Conservation (phyloP, 768 basidiomycete genomes). For the Leccinum variicolor region DNA sequence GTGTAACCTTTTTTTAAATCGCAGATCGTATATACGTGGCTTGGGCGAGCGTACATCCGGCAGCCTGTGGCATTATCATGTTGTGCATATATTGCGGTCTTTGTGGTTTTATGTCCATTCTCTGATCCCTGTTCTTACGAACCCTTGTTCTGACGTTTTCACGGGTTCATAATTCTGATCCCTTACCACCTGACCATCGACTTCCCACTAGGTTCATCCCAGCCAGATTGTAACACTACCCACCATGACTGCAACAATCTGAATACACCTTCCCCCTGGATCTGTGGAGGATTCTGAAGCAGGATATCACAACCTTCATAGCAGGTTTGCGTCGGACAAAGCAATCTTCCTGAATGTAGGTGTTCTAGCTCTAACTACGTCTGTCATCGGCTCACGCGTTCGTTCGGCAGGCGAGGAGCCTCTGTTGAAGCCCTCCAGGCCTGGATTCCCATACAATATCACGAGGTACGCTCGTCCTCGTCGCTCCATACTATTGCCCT, state of each 20-base stretch:
- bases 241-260: neutral
- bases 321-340: constrained; percentile 14
- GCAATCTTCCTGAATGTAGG: constrained; percentile 19
- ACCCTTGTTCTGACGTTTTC: too few relatives aligned
- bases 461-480: constrained; percentile 56
- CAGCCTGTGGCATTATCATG: too few relatives aligned
- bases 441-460: constrained; percentile 86
- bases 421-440: constrained; percentile 68
- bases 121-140: too few relatives aligned
- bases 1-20: neutral
- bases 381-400: neutral
- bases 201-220: constrained; percentile 1
- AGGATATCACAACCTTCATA: neutral
- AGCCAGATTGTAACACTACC: constrained; percentile 2
- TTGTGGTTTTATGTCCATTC: too few relatives aligned
- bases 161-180: too few relatives aligned
- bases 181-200: too few relatives aligned
- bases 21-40: neutral
- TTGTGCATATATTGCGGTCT: too few relatives aligned
- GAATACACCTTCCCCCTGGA: neutral
- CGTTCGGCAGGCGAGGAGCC: constrained; percentile 52
- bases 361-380: neutral
- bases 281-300: neutral
- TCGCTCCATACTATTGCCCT: neutral
- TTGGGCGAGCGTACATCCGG: neutral